Evolutionary conservation across 176 grass and related monocot genomes (phyloP).

Genomic region (Oryza meridionalis): DNA sequence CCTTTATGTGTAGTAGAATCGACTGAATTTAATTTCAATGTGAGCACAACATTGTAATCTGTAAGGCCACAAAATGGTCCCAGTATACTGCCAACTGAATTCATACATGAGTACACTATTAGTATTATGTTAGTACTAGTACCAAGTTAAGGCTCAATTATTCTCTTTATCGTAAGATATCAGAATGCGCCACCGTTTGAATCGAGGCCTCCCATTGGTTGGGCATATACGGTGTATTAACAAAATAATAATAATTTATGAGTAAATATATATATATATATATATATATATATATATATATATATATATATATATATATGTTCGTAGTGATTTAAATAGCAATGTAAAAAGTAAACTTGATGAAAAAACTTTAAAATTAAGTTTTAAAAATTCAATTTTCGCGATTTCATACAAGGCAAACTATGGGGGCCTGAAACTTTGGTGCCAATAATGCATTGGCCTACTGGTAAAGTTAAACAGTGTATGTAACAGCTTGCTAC

Average conservation of each 20-base stretch:
- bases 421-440: not conserved
- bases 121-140: not conserved
- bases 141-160: not conserved
- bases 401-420: too few relatives aligned
- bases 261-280: too few relatives aligned
- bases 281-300: too few relatives aligned
- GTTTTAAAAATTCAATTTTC: too few relatives aligned
- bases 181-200: not conserved
- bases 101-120: not conserved
- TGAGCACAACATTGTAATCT: not conserved
- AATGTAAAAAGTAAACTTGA: too few relatives aligned
- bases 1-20: not conserved
- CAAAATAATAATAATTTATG: too few relatives aligned
- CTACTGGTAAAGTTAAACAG: not conserved
- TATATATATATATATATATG: too few relatives aligned
- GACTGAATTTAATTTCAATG: not conserved
- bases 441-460: not conserved
- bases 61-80: not conserved
- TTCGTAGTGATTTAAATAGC: too few relatives aligned
- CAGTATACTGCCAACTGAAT: not conserved
- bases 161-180: not conserved
- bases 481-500: not conserved
- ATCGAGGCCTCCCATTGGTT: not conserved
- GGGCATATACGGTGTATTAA: too few relatives aligned
- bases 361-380: too few relatives aligned